Conservation (phyloP, 306 rosid genomes). For the Trifolium fragiferum region DNA sequence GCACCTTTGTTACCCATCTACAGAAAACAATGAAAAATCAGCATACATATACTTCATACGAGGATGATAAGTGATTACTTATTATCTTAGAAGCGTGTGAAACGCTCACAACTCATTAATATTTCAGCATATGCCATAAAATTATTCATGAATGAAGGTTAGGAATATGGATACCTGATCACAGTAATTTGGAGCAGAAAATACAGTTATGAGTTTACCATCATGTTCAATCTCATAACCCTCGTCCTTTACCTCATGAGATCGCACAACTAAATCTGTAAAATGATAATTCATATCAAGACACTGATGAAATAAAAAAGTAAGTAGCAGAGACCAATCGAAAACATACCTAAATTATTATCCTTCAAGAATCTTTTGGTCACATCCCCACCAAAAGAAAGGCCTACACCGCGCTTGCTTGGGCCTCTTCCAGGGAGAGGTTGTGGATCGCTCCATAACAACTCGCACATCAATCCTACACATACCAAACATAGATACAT, state of each 20-base stretch:
- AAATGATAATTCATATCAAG: constrained; percentile 34
- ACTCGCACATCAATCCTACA: constrained; percentile 95
- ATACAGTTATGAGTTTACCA: constrained; percentile 96
- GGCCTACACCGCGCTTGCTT: constrained; percentile 99
- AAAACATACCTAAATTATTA: constrained; percentile 78
- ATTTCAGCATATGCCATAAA: background rate
- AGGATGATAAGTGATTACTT: constrained; percentile 18
- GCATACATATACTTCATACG: background rate
- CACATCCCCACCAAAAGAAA: constrained; percentile 89
- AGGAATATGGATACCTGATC: constrained; percentile 75
- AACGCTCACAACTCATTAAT: background rate
- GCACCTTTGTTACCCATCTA: constrained; percentile 99
- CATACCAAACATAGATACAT: constrained; percentile 33
- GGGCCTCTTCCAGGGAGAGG: constrained; percentile 96
- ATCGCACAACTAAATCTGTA: constrained; percentile 93
- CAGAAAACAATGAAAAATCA: constrained; percentile 44
- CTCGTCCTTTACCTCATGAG: constrained; percentile 99
- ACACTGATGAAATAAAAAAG: constrained; percentile 29
- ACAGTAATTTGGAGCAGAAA: constrained; percentile 99
- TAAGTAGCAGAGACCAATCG: constrained; percentile 1
- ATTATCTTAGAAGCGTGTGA: constrained; percentile 18
- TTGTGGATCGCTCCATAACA: constrained; percentile 99
- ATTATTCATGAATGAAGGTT: background rate
- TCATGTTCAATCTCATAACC: constrained; percentile 98
- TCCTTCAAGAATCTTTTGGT: constrained; percentile 88